phyloP scores from a whole-genome alignment of 306 rosid genomes.

The Adenanthera pavonina region DNA sequence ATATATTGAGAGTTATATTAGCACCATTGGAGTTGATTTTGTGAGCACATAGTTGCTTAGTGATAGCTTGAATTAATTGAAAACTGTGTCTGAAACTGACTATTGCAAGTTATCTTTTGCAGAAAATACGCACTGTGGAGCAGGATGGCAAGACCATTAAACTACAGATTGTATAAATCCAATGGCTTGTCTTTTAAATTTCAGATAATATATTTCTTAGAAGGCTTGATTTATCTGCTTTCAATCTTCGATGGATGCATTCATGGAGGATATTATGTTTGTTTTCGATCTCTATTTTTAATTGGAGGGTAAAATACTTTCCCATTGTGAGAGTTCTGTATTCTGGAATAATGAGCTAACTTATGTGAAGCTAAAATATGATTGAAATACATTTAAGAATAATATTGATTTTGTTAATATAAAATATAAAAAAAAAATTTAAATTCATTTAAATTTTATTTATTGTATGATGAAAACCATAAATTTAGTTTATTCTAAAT shows the following conservation, averaged over 20 bases:
- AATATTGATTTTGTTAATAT: too few relatives aligned
- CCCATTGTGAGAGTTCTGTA: too few relatives aligned
- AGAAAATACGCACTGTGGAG: constrained; percentile 62
- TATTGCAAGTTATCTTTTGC: constrained; percentile 27
- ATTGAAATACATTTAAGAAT: too few relatives aligned
- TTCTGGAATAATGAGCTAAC: too few relatives aligned
- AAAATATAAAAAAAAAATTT: too few relatives aligned
- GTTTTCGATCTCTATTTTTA: background rate
- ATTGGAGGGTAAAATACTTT: too few relatives aligned
- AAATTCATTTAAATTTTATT: too few relatives aligned
- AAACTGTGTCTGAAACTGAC: constrained; percentile 25
- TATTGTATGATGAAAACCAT: too few relatives aligned
- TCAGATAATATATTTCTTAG: constrained; percentile 9
- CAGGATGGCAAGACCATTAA: constrained; percentile 62
- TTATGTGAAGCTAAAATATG: too few relatives aligned
- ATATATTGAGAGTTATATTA: constrained; percentile 92
- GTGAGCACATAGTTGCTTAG: constrained; percentile 56
- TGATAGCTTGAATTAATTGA: background rate
- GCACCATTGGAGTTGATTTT: constrained; percentile 98
- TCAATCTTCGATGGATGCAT: background rate
- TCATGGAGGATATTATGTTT: background rate
- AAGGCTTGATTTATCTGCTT: constrained; percentile 8
- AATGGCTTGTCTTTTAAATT: constrained; percentile 3
- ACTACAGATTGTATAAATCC: constrained; percentile 55
- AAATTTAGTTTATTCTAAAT: too few relatives aligned